Evolutionary conservation across 176 grass and related monocot species (phyloP).

Genomic region (Poa pratensis): DNA sequence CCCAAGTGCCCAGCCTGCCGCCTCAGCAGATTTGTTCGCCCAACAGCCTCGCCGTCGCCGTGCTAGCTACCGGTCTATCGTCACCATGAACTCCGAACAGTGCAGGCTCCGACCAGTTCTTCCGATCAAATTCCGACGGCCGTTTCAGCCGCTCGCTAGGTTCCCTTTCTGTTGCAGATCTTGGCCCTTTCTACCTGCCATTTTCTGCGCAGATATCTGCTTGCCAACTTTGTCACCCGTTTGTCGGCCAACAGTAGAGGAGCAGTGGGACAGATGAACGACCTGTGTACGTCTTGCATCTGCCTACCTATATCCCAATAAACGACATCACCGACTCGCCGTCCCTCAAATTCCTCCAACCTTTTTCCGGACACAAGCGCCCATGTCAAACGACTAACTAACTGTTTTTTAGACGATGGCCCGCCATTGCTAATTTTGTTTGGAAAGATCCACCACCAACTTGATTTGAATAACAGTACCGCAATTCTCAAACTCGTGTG

Average conservation of each 20-base stretch:
- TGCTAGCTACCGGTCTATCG: background rate
- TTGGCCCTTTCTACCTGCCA: background rate
- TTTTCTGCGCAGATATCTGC: too few species aligned
- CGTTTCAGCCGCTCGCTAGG: background rate
- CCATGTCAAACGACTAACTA: background rate
- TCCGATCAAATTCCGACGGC: conserved; percentile 14
- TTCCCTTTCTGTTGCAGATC: background rate
- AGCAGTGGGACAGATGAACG: conserved; percentile 28
- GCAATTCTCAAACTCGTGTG: background rate
- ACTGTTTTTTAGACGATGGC: too few species aligned
- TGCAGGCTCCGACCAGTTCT: conserved; percentile 4
- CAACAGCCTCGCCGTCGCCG: conserved; percentile 15
- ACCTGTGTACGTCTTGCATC: conserved; percentile 4
- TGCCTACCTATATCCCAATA: conserved; percentile 39
- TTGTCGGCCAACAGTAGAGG: background rate
- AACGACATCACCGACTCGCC: background rate
- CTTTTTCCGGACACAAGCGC: background rate
- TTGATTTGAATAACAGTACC: conserved; percentile 13
- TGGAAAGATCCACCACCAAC: background rate
- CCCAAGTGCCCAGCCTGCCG: too few species aligned
- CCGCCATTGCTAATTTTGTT: too few species aligned
- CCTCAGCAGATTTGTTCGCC: background rate
- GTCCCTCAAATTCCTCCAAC: background rate
- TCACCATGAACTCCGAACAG: conserved; percentile 4
- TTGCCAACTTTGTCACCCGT: too few species aligned